Evolutionary conservation across 306 rosid species (phyloP).

Genomic region (Senna siamea): DNA sequence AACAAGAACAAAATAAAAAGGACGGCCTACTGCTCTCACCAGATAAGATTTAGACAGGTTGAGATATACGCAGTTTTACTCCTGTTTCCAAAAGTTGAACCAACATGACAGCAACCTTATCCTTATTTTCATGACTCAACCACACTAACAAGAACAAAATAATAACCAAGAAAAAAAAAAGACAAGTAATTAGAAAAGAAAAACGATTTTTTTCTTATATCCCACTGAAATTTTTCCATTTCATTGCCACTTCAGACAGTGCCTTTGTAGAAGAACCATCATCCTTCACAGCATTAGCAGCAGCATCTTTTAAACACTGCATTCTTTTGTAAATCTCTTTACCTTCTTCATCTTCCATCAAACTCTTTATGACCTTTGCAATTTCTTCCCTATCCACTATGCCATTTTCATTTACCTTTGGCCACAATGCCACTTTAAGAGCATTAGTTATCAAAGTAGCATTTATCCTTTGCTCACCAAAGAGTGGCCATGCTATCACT

Average conservation of each 20-base stretch:
- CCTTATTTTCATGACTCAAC: no score
- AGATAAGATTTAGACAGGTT: no score
- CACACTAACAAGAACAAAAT: no score
- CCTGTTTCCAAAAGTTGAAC: no score
- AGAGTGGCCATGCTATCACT: background rate
- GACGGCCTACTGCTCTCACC: no score
- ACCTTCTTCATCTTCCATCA: slow-evolving; percentile 39
- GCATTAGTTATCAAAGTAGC: background rate
- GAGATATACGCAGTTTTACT: no score
- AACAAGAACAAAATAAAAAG: no score
- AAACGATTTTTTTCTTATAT: no score
- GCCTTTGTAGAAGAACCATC: slow-evolving; percentile 27
- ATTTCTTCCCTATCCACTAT: background rate
- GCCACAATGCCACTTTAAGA: background rate
- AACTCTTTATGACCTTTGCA: background rate
- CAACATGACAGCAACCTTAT: no score
- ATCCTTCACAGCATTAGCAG: slow-evolving; percentile 16
- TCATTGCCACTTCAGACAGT: slow-evolving; percentile 37
- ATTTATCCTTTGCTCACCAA: background rate
- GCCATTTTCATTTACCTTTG: background rate
- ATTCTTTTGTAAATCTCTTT: background rate
- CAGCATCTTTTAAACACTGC: slow-evolving; percentile 29
- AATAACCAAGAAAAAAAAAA: no score
- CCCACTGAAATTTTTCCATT: slow-evolving; percentile 24
- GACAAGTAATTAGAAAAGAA: no score